These are phyloP conservation scores for Fistulina hepatica DNA, from an alignment of 1,284 basidiomycete species.

Conservation along the genomic window DNA sequence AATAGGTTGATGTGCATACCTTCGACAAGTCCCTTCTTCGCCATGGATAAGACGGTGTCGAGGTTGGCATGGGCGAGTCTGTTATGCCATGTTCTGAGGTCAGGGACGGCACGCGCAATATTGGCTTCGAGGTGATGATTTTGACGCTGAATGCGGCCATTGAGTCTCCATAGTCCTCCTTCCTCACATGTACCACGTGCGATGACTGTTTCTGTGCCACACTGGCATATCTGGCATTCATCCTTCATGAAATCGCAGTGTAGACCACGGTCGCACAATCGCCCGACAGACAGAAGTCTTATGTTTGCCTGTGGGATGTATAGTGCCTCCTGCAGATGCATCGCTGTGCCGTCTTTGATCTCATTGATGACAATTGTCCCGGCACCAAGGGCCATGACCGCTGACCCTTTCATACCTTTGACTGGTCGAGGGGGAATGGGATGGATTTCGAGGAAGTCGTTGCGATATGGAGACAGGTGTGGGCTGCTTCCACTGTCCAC, in stretches of 20 bases:
- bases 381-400: constrained; percentile 1
- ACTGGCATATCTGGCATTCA: constrained; percentile 1
- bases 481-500: constrained; percentile 6
- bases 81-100: constrained; percentile 23
- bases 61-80: constrained; percentile 24
- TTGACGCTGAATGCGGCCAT: background rate
- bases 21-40: constrained; percentile 14
- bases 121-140: background rate
- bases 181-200: constrained; percentile 1
- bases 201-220: background rate
- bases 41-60: constrained; percentile 20
- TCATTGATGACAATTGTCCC: constrained; percentile 2
- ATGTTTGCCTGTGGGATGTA: constrained; percentile 6
- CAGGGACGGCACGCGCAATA: constrained; percentile 8
- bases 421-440: constrained; percentile 4
- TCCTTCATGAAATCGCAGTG: background rate
- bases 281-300: constrained; percentile 6
- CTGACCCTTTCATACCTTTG: constrained; percentile 3
- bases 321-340: constrained; percentile 2
- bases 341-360: background rate
- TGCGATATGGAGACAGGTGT: background rate
- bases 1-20: constrained; percentile 25
- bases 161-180: constrained; percentile 1
- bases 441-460: constrained; percentile 3
- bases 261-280: constrained; percentile 3